Percentiles rank a stretch among this genome's conserved stretches.
Conservation (phyloP, 306 rosid species). For the Cicer cuneatum region DNA sequence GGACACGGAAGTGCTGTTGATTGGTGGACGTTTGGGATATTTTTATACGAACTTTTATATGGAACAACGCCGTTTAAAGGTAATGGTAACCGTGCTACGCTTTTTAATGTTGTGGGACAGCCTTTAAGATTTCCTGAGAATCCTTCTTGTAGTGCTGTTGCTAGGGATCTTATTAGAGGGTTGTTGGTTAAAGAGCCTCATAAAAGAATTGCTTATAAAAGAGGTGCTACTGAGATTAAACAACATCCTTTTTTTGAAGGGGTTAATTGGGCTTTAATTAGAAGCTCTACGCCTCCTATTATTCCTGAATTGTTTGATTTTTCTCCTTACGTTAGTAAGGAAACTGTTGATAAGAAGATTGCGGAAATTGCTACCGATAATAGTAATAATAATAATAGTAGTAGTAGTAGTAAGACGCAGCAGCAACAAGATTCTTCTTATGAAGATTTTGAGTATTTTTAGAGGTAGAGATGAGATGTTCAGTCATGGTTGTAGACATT, state of each 20-base stretch:
- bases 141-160: constrained; percentile 55
- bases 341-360: constrained; percentile 45
- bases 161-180: constrained; percentile 77
- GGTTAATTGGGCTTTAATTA: constrained; percentile 84
- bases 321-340: constrained; percentile 56
- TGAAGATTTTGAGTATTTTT: constrained; percentile 64
- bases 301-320: constrained; percentile 69
- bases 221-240: constrained; percentile 93
- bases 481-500: not conserved
- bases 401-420: not conserved
- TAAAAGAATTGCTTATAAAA: constrained; percentile 70
- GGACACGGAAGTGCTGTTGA: constrained; percentile 96
- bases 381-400: no score
- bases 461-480: not conserved
- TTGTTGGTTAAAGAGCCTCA: constrained; percentile 82
- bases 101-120: constrained; percentile 78
- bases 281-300: constrained; percentile 78
- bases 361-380: constrained; percentile 31
- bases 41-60: constrained; percentile 76
- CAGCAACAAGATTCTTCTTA: constrained; percentile 36
- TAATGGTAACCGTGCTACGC: constrained; percentile 71
- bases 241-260: constrained; percentile 92
- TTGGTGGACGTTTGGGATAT: constrained; percentile 95
- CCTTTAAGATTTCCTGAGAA: constrained; percentile 81
- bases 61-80: constrained; percentile 95